Evolutionary conservation across 208 protist species (phyloP), one percentile per base, ranked within the genome.

Genomic region (Trypanosoma platydactyli): DNA sequence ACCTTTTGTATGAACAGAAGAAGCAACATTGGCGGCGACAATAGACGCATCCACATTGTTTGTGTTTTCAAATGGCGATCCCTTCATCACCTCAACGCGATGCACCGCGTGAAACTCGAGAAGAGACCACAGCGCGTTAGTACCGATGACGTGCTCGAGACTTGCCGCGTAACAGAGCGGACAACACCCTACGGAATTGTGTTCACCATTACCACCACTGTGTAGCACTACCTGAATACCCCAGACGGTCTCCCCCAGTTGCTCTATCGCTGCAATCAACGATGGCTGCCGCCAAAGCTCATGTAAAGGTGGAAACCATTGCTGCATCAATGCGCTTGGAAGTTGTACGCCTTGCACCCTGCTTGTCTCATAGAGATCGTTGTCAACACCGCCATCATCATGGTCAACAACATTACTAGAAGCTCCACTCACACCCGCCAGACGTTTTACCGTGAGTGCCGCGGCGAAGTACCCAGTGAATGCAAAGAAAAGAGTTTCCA

Each of bases 221-320:
- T 86, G 84, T 5, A 70, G 45, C 35, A 15, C 1, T 12, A 0
- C 44, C 50, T 84, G 73, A 27, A 80, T 64, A 0, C 15, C 18
- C 68, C 59, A 78, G 22, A 87, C 46, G 1, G 49, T 41, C 20
- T 60, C 66, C 22, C 78, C 75, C n/a, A 87, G 40, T 13, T 62
- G 50, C 33, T 81, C 80, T 7, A 90, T 54, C 1, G 76, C 80
- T 9, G 84, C 80, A 18, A 90, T 42, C 18, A 90, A 64, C 0
- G 80, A 74, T 0, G 84, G 84, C n/a, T 80, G 80, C 3, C 84
- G 73, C 84, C 78, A 86, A 24, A 87, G 56, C 35, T 84, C 74
- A 24, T 58, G 5, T 20, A 59, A 12, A 6, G 75, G 30, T 4
- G 78, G 69, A 45, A 85, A 64, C 29, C n/a, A 22, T 15, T 29